phyloP scores from a whole-genome alignment of 2,329 filamentous ascomycete species.

The Cordyceps cateniannulata region DNA sequence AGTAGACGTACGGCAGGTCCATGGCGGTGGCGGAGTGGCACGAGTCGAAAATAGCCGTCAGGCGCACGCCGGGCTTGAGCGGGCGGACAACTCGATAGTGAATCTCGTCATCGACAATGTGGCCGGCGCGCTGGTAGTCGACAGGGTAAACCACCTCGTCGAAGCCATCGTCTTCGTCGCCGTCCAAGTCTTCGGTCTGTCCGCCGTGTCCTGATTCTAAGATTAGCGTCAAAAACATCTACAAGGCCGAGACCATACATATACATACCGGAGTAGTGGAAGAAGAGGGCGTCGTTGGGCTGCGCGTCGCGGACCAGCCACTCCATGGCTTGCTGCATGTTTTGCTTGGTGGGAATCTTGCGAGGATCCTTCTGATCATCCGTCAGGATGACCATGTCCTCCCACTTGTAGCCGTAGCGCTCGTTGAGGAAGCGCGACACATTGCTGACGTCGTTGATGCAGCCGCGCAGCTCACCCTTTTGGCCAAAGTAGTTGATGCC shows the following conservation, averaged over 20 bases:
- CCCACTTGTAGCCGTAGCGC: conserved; percentile 63
- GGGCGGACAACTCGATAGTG: conserved; percentile 71
- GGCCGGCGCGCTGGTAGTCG: conserved; percentile 61
- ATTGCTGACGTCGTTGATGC: conserved; percentile 77
- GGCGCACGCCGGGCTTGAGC: conserved; percentile 74
- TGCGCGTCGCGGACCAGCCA: conserved; percentile 67
- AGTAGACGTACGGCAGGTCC: conserved; percentile 75
- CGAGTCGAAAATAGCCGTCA: conserved; percentile 76
- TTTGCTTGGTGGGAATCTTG: conserved; percentile 67
- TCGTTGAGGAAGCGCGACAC: conserved; percentile 65
- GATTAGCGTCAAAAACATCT: neutral
- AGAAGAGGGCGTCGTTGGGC: conserved; percentile 70
- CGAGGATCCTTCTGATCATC: conserved; percentile 66
- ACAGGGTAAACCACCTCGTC: conserved; percentile 77
- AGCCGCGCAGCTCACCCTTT: conserved; percentile 64
- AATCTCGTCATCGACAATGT: conserved; percentile 75
- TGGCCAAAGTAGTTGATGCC: conserved; percentile 78
- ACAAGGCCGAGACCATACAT: neutral
- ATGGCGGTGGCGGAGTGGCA: conserved; percentile 74
- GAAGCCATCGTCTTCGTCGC: conserved; percentile 71
- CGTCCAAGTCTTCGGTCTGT: conserved; percentile 65
- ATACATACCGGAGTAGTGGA: conserved; percentile 62
- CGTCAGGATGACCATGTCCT: conserved; percentile 75
- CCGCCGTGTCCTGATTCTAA: conserved; percentile 58
- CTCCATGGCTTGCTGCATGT: conserved; percentile 68